phyloP scores from a whole-genome alignment of 768 basidiomycete genomes.

The Panaeolus cyanescens region DNA sequence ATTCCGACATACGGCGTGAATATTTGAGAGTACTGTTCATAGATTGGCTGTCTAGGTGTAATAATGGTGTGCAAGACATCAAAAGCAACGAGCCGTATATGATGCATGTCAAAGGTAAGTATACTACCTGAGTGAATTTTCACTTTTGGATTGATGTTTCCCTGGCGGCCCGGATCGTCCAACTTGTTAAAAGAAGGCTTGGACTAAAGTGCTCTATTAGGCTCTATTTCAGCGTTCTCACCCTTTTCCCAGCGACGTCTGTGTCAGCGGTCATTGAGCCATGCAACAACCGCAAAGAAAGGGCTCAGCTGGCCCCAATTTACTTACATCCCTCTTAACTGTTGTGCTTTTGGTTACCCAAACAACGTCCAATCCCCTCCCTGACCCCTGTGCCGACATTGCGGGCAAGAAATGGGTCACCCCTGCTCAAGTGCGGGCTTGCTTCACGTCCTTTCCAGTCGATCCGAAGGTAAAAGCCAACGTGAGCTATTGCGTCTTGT shows the following conservation, averaged over 20 bases:
- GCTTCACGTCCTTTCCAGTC: slow-evolving; percentile 50
- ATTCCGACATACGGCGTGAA: slow-evolving; percentile 70
- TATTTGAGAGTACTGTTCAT: slow-evolving; percentile 63
- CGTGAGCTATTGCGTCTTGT: slow-evolving; percentile 26
- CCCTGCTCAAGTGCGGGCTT: slow-evolving; percentile 51
- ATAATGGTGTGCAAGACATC: slow-evolving; percentile 80
- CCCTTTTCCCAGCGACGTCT: too few relatives aligned
- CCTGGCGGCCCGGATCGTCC: background rate
- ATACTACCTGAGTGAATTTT: too few relatives aligned
- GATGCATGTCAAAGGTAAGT: slow-evolving; percentile 13
- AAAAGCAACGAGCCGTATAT: slow-evolving; percentile 71
- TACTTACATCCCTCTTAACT: background rate
- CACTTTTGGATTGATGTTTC: too few relatives aligned
- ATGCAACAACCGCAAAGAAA: background rate
- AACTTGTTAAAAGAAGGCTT: too few relatives aligned
- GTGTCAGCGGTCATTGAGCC: background rate
- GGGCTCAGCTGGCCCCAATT: slow-evolving; percentile 6
- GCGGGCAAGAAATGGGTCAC: slow-evolving; percentile 57
- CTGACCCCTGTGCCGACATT: slow-evolving; percentile 54
- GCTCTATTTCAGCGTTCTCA: too few relatives aligned
- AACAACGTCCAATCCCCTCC: slow-evolving; percentile 7
- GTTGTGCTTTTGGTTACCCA: background rate
- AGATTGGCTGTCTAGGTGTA: slow-evolving; percentile 65
- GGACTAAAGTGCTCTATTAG: too few relatives aligned
- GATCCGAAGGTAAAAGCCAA: slow-evolving; percentile 49